These are phyloP conservation scores for Phalaenopsis aphrodite DNA, from an alignment of 106 monocot species.

Conservation along the genomic window DNA sequence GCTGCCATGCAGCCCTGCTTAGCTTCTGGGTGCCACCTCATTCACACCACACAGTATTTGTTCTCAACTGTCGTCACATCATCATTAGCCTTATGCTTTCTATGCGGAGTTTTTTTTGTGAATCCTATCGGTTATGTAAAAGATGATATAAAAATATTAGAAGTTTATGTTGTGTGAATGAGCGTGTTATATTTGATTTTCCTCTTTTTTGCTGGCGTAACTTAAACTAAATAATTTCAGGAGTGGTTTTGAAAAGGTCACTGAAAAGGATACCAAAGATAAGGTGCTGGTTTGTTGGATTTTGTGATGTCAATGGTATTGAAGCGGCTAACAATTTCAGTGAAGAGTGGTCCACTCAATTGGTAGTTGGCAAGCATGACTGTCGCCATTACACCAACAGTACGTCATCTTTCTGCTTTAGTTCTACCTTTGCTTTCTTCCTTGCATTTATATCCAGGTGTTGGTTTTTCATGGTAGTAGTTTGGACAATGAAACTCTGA, in stretches of 20 bases:
- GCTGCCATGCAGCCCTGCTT: too few species aligned
- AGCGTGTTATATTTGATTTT: not conserved
- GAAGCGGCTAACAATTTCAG: conserved; percentile 54
- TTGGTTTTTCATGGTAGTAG: not conserved
- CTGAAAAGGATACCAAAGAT: conserved; percentile 48
- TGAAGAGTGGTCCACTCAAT: conserved; percentile 45
- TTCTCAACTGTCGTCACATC: too few species aligned
- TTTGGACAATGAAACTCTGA: not conserved
- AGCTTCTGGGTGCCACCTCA: too few species aligned
- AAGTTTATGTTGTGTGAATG: not conserved
- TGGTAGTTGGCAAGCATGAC: conserved; percentile 67
- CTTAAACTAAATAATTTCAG: conserved; percentile 13
- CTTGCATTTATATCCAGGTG: not conserved
- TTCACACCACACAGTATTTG: too few species aligned
- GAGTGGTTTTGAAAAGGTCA: conserved; percentile 56
- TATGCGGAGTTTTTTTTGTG: too few species aligned
- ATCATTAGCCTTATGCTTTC: too few species aligned
- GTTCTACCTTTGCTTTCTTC: not conserved
- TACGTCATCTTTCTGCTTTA: conserved; percentile 14
- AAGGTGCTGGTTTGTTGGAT: conserved; percentile 84
- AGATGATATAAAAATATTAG: not conserved
- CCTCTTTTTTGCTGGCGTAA: not conserved
- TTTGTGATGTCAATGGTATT: conserved; percentile 24
- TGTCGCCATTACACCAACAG: conserved; percentile 78
- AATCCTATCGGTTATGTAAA: not conserved